Conservation (phyloP, 192 early-diverging fungal species). For the Lobosporangium transversale region DNA sequence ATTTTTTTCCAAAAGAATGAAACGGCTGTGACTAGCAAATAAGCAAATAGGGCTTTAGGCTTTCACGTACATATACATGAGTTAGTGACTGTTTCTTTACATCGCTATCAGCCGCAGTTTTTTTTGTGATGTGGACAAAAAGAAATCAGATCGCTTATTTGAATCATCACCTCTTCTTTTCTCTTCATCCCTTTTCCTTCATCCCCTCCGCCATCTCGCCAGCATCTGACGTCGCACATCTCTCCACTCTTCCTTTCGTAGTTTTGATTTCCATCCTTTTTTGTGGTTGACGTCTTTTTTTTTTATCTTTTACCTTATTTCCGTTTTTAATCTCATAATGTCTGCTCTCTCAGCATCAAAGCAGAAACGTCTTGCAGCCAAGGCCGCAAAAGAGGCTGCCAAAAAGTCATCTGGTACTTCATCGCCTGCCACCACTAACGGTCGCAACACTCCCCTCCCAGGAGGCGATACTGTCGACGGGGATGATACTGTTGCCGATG, state of each 20-base stretch:
- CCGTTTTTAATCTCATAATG: constrained; percentile 21
- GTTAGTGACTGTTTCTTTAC: no score
- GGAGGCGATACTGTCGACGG: constrained; percentile 3
- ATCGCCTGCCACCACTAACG: constrained; percentile 46
- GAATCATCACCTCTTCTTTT: constrained; percentile 10
- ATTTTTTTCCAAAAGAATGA: no score
- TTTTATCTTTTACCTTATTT: no score
- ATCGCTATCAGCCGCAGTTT: background rate
- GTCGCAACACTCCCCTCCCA: constrained; percentile 42
- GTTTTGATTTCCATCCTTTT: no score
- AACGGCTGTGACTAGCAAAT: no score
- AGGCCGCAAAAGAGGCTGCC: constrained; percentile 67
- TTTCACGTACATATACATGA: background rate
- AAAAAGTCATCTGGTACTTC: constrained; percentile 53
- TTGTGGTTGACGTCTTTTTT: no score
- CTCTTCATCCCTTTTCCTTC: background rate
- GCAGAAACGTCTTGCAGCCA: constrained; percentile 83
- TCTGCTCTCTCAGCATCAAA: constrained; percentile 71
- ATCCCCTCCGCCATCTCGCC: background rate
- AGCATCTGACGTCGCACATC: background rate
- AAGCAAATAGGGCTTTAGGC: no score
- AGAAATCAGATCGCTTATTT: background rate
- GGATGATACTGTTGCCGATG: constrained; percentile 18
- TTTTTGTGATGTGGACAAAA: background rate
- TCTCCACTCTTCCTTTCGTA: background rate